Evolutionary conservation across 2,329 filamentous ascomycete species (phyloP).

Genomic region (Aspergillus sergii): DNA sequence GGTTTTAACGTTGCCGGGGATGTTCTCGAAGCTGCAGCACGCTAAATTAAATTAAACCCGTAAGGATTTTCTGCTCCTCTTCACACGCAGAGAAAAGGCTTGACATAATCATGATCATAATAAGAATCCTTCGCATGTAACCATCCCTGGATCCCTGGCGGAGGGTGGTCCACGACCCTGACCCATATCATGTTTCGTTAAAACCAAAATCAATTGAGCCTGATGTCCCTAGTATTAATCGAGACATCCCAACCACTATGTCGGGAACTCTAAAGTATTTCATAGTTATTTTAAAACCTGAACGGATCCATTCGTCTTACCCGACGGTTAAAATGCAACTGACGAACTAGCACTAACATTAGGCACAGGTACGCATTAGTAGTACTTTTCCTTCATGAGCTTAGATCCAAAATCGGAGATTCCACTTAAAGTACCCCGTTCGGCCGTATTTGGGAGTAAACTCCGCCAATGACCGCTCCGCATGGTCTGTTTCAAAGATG

Average conservation of each 20-base stretch:
- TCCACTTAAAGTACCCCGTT: neutral
- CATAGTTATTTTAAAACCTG: neutral
- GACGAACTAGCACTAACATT: neutral
- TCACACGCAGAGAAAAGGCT: neutral
- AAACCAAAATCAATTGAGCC: neutral
- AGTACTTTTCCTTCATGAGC: constrained; percentile 1
- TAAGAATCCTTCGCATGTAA: neutral
- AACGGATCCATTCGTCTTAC: neutral
- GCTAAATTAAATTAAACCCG: neutral
- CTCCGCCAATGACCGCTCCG: constrained; percentile 3
- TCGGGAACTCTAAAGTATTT: neutral
- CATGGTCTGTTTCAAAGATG: neutral
- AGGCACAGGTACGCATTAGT: neutral
- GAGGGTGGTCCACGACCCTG: neutral
- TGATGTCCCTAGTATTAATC: neutral
- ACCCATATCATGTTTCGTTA: neutral
- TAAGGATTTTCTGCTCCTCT: neutral
- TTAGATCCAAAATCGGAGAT: neutral
- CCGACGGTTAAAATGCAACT: neutral
- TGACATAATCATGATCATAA: neutral
- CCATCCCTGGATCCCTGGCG: neutral
- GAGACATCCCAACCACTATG: neutral
- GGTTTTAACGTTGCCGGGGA: constrained; percentile 11
- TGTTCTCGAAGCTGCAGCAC: constrained; percentile 10
- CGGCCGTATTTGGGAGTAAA: constrained; percentile 3